Base-by-base conservation (phyloP, 1,284 basidiomycete genomes). In the Malassezia yamatoensis region DNA sequence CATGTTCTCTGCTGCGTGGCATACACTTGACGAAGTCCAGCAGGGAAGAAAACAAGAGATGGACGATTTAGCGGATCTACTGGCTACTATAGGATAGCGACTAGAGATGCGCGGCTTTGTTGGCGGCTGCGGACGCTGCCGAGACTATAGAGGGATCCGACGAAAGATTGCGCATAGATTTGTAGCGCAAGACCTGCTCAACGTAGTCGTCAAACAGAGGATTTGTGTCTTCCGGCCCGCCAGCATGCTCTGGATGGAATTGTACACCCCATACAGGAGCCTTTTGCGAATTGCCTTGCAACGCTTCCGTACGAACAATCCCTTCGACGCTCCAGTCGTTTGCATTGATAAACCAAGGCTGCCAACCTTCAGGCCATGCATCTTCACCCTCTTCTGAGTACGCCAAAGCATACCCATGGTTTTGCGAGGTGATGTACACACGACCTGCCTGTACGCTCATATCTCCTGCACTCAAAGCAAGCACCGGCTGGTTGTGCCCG, bases 401-500 rank as follows among this genome's bases (percentile, higher is more conserved):
- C 5, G 68, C 66, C 5, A 74, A 53, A 13, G 51, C 64, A 35
- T 40, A 67, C 0, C 63, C 71, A 86, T 89, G 77, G 64, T 78
- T 78, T 70, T 78, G 77, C 36, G 74, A 85, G 1, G 93, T 98
- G 49, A 98, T 91, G 78, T 96, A 98, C 44, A 98, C 91, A 41
- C 93, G 82, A 16, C 93, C 94, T 47, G 91, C 88, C 74, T 84
- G 87, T 78, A 96, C 90, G 32, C 86, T 89, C 56, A 63, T 67
- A 4, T 91, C 90, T 8, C 87, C 83, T 37, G 83, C 85, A 35
- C 89, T 88, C 51, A 96, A 81, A 21, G 93, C 93, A 35, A 98
- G 81, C 15, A 98, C 93, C 39, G 93, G 93, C 77, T 98, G 93
- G 76, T 98, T 98, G 78, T 98, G 94, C n/a, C 93, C 93, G 68